phyloP scores from a whole-genome alignment of 768 basidiomycete species.

The Pleurotus cornucopiae region DNA sequence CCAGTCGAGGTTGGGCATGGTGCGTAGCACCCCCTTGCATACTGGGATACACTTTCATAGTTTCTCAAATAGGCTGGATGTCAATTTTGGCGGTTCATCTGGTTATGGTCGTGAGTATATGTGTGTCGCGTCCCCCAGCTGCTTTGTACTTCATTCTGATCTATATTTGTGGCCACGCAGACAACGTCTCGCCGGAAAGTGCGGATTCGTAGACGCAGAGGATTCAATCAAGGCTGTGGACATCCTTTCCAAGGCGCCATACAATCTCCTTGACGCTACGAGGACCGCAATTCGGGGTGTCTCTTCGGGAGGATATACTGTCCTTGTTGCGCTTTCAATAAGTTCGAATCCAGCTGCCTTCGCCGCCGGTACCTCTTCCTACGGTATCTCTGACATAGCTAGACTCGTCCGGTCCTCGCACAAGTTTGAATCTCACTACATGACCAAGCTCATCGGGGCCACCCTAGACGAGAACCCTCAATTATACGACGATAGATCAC shows the following conservation, averaged over 20 bases:
- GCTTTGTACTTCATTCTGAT: neutral
- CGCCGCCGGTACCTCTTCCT: conserved; percentile 61
- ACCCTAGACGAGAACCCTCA: conserved; percentile 50
- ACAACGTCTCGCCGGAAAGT: conserved; percentile 54
- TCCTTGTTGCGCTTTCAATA: conserved; percentile 43
- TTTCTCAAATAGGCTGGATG: conserved; percentile 48
- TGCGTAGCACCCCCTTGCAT: conserved; percentile 20
- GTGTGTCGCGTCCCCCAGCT: neutral
- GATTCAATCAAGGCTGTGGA: conserved; percentile 60
- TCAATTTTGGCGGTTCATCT: conserved; percentile 74
- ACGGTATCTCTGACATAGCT: conserved; percentile 63
- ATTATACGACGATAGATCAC: conserved; percentile 58
- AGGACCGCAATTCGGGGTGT: conserved; percentile 71
- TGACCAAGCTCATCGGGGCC: conserved; percentile 61
- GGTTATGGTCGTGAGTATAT: conserved; percentile 71
- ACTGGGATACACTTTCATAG: conserved; percentile 9
- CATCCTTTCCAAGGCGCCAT: conserved; percentile 37
- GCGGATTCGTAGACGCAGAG: conserved; percentile 72
- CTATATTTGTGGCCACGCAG: conserved; percentile 8
- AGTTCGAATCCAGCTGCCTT: conserved; percentile 41
- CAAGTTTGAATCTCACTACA: conserved; percentile 63
- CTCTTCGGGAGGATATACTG: conserved; percentile 73
- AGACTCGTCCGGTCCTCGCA: conserved; percentile 60
- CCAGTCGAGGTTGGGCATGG: conserved; percentile 71
- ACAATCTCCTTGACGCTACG: conserved; percentile 56